Evolutionary conservation across 495 filamentous ascomycete genomes (phyloP).

Genomic region (Podospora conica): DNA sequence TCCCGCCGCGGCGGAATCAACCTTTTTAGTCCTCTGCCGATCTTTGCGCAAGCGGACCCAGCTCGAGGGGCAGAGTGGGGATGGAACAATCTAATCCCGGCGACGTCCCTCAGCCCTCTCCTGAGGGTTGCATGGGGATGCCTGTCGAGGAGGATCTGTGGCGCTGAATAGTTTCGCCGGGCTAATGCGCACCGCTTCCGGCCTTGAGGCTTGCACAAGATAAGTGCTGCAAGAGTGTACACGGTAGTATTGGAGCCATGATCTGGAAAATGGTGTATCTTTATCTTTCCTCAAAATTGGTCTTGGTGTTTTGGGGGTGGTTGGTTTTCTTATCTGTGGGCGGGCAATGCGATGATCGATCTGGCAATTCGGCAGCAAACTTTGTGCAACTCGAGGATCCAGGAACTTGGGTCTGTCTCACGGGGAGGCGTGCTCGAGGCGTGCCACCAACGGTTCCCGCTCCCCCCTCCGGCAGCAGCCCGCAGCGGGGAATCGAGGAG

Average conservation of each 20-base stretch:
- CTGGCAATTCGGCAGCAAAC: not conserved
- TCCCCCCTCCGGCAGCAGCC: not conserved
- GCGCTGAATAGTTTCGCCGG: not conserved
- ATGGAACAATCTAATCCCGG: not conserved
- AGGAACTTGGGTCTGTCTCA: constrained; percentile 6
- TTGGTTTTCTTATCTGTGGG: too few species aligned
- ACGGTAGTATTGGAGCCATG: not conserved
- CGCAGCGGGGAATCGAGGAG: too few species aligned
- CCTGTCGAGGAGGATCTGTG: not conserved
- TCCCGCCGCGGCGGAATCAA: not conserved
- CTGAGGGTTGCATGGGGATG: not conserved
- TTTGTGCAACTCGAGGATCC: not conserved
- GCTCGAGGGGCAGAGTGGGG: too few species aligned
- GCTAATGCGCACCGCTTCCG: not conserved
- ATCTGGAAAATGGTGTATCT: not conserved
- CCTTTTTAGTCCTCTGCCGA: not conserved
- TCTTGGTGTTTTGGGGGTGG: not conserved
- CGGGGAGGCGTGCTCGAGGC: not conserved
- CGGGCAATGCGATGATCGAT: too few species aligned
- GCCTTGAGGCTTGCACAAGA: not conserved
- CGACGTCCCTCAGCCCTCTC: too few species aligned
- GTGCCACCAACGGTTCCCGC: not conserved
- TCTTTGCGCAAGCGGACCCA: too few species aligned
- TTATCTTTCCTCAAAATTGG: not conserved
- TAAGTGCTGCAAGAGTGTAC: too few species aligned